Conservation (phyloP, 192 early-diverging fungal genomes). For the Umbelopsis ramanniana region DNA sequence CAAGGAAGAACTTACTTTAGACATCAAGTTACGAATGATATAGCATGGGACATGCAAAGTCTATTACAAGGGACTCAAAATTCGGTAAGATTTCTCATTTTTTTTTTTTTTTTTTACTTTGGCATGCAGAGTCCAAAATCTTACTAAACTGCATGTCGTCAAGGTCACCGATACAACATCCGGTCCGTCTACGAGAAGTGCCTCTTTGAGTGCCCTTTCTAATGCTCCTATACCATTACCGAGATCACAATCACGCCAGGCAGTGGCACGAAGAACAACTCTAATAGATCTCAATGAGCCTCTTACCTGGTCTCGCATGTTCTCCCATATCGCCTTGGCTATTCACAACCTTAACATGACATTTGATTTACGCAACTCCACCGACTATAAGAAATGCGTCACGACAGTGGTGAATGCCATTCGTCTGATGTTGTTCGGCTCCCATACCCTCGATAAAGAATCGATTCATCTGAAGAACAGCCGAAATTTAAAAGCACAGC, state of each 20-base stretch:
- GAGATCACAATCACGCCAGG: constrained; percentile 28
- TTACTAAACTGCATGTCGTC: not conserved
- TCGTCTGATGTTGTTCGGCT: constrained; percentile 85
- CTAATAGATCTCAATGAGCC: constrained; percentile 34
- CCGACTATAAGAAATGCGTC: constrained; percentile 33
- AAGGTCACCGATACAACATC: not conserved
- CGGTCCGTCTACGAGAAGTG: not conserved
- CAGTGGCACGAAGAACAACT: not conserved
- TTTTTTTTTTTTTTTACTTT: too few species aligned
- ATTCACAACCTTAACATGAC: constrained; percentile 52
- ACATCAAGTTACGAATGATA: constrained; percentile 63
- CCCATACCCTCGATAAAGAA: constrained; percentile 72
- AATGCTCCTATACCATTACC: constrained; percentile 24
- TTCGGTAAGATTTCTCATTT: not conserved
- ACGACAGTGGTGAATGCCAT: constrained; percentile 77
- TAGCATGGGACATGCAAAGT: constrained; percentile 54
- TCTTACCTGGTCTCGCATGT: constrained; percentile 55
- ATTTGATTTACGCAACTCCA: not conserved
- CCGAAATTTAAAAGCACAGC: constrained; percentile 66
- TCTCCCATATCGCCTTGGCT: constrained; percentile 45
- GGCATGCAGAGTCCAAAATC: not conserved
- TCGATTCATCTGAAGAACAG: constrained; percentile 69
- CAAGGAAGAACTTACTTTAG: constrained; percentile 62
- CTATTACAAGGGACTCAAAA: constrained; percentile 10
- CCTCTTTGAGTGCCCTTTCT: not conserved